Evolutionary conservation across 2,329 filamentous ascomycete genomes (phyloP), one percentile per base, ranked within the genome.

Genomic region (Penicillium paneum): DNA sequence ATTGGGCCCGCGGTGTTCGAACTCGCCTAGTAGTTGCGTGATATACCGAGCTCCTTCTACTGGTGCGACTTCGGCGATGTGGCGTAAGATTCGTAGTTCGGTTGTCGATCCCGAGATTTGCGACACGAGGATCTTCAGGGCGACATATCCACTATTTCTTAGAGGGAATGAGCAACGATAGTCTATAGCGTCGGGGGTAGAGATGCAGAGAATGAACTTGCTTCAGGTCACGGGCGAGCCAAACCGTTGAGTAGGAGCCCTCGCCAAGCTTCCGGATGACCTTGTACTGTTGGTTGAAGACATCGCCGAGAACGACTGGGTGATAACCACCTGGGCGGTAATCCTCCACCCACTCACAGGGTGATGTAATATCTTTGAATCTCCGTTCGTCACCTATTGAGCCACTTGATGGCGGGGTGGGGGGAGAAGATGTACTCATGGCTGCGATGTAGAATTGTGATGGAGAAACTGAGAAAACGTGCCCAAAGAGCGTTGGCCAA

Each of bases 251-350:
- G 57, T 64, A 78, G 12, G 71, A 71, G 35, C 78, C 76, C 3
- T 69, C 71, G 15, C 77, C 76, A 10, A 79, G 68, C 64, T 79
- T 79, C 53, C 76, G 71, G 47, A 77, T 64, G 35, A 79, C 66
- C 46, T 67, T 67, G 59, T 79, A 79, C 44, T 73, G 71, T 26
- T 65, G 68, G 48, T 70, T 56, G 56, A 78, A 76, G 8, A 62
- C 34, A 36, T 79, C 74, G 26, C 74, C 75, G 11, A 80, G 63
- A 10, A 62, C 56, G 12, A 76, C 67, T 5, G 77, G 76, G 61
- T 79, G 75, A 53, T 71, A 78, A 19, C 76, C 74, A 8, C 75
- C 75, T n/a, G 64, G 66, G 8, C 53, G 64, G 57, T 78, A 78
- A 50, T 61, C 56, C 45, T 65, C 62, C 26, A 65, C 56, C 56